phyloP scores from a whole-genome alignment of 306 rosid species.

The Crotalaria pallida region DNA sequence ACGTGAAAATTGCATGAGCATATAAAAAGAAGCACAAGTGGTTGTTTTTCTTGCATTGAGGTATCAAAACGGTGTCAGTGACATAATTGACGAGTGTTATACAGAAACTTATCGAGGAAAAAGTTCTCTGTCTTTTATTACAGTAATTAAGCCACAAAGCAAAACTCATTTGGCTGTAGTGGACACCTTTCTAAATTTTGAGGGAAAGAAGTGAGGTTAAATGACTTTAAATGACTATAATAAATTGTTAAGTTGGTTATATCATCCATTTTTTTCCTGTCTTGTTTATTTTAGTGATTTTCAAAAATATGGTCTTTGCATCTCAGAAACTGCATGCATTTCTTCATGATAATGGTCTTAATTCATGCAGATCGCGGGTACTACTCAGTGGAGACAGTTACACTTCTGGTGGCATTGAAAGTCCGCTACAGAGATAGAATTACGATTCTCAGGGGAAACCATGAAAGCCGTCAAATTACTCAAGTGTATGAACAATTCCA shows the following conservation, averaged over 20 bases:
- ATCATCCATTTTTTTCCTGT: not conserved
- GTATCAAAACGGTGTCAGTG: not conserved
- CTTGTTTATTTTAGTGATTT: not conserved
- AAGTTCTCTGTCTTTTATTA: not conserved
- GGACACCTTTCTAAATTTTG: not conserved
- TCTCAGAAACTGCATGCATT: slow-evolving; percentile 9
- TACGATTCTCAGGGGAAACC: slow-evolving; percentile 95
- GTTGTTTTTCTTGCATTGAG: slow-evolving; percentile 10
- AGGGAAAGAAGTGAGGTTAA: not conserved
- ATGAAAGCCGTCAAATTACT: slow-evolving; percentile 95
- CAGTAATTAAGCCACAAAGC: not conserved
- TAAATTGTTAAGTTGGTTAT: not conserved
- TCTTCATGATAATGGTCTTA: slow-evolving; percentile 27
- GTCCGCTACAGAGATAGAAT: slow-evolving; percentile 95
- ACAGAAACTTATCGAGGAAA: not conserved
- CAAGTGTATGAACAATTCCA: slow-evolving; percentile 75
- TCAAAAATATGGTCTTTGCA: not conserved
- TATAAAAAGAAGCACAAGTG: not conserved
- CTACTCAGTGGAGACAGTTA: slow-evolving; percentile 94
- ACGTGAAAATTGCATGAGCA: not conserved
- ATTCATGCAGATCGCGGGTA: slow-evolving; percentile 52
- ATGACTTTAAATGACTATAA: not conserved
- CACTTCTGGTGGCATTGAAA: slow-evolving; percentile 93
- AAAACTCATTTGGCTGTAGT: not conserved
- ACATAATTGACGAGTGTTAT: not conserved